Evolutionary conservation across 2,329 filamentous ascomycete species (phyloP), one percentile per base, ranked within the genome.

Genomic region (Neurospora crassa): DNA sequence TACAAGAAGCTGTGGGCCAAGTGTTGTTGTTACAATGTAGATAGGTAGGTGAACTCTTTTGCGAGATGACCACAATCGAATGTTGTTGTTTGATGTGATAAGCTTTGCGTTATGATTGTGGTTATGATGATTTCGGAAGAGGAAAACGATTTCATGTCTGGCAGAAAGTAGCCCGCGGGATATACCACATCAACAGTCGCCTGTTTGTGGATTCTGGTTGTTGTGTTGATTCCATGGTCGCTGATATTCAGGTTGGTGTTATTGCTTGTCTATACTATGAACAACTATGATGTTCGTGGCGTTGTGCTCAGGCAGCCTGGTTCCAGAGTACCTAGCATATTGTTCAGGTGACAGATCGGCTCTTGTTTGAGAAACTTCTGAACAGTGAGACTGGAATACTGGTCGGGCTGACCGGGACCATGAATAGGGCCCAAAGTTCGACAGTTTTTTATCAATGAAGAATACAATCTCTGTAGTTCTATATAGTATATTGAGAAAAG

Each of bases 1-100:
- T 59, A 59, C 47, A 0, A 1, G 0, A 2, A 59, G 1, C 1
- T 45, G 1, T 18, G 1, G 5, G 0, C 6, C 4, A 0, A 16
- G 14, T 29, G 6, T 5, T 16, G 0, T 34, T 59, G 0, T 18
- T 14, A 59, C 24, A 1, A 59, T 29, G 0, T 16, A 8, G 11
- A 11, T 40, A 11, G 10, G 37, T 40, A 40, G 10, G 12, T 7
- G 16, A 0, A 0, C 1, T 29, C 3, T 3, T 24, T 0, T 24
- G 12, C 1, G 6, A 59, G 3, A 0, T 1, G 1, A 2, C 18
- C 0, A 18, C 47, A 6, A 59, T 16, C 24, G 34, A 59, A 29
- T 29, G 7, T 0, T 29, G 0, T 1, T 14, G 6, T 59, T 18
- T 10, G 14, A 59, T 59, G 2, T 24, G 45, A 1, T 24, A 12